Evolutionary conservation across 2,329 filamentous ascomycete genomes (phyloP), one percentile per base, ranked within the genome.

Genomic region (Ambrosiella cleistominuta): DNA sequence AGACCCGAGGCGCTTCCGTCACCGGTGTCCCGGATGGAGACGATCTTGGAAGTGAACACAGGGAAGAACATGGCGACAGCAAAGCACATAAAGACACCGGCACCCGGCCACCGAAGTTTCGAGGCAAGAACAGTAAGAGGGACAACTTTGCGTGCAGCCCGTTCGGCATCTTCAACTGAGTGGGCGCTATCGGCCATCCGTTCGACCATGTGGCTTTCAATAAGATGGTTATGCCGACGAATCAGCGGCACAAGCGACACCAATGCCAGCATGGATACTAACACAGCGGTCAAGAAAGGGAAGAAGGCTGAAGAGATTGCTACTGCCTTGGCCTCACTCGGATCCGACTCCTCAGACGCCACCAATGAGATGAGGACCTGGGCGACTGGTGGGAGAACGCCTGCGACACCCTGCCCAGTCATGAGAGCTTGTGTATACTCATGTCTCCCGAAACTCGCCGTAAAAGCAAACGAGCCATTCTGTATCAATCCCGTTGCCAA

Each of bases 381-480:
- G 1, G 88, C 87, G 53, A 95, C 75, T 53, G 87, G 84, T 0
- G 93, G 93, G 2, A 97, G 73, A 8, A 98, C 90, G 37, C 93
- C 93, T 0, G 93, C 90, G 3, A 98, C 76, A 38, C 84, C 91
- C 70, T 98, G 93, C 1, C 93, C 93, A 2, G 85, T 83, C 90
- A 98, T 97, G 69, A 97, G 89, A 27, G 85, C 91, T 70, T 97
- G 91, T 58, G 88, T 95, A 69, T 97, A 98, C 69, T 93, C 87
- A 17, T 85, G 80, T 56, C 86, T 76, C 40, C 84, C 88, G 66
- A 95, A 97, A 56, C 87, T 84, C 2, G 86, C 81, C 2, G 88
- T 89, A 67, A 90, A 97, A 2, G 93, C 88, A 68, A 96, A 95
- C 9, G 93, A 81, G 15, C 93, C 93, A 68, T 97, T 97, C 70